Evolutionary conservation across 495 filamentous ascomycete genomes (phyloP), one percentile per base, ranked within the genome.

Genomic region (Penicillium salamii): DNA sequence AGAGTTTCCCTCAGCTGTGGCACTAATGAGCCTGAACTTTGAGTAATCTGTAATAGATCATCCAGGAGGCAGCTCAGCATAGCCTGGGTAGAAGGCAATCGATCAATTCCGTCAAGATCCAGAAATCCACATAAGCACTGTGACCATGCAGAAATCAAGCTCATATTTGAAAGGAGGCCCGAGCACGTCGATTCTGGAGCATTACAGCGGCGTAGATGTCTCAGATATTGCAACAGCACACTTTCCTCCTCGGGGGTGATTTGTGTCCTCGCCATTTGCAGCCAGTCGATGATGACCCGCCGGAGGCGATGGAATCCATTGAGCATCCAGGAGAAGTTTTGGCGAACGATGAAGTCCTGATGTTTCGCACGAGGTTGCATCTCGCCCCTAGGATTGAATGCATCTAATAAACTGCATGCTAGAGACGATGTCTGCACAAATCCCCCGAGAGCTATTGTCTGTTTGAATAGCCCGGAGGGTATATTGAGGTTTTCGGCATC

Each of bases 301-400:
- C 71, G 65, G 9, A 74, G 49, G 6, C 70, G 67, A 43, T 65
- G 61, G 49, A 67, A 67, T n/a, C 59, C 58, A 52, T 73, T 71
- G 13, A 68, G 34, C 5, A 64, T 37, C 65, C 67, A 70, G 13
- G 66, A 55, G 23, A 64, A 52, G 40, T 69, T 68, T 31, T 70
- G 68, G 24, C 64, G 65, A 34, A 63, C 42, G 21, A 42, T 49
- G 23, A 56, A 41, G 8, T 43, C 33, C 12, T 46, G 58, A n/a
- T 55, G 36, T 15, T 53, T 55, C 11, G 31, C 13, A 15, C 20
- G 26, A 14, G 24, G 18, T 20, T 40, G 21, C 9, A 35, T 33
- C 40, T 50, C 21, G 17, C 38, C 36, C 7, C 49, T 51, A 0
- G 51, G 54, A n/a, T 52, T 55, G 41, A 69, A 58, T n/a, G 66